phyloP scores from a whole-genome alignment of 108 stramenopile species.

The Skeletonema grethae region DNA sequence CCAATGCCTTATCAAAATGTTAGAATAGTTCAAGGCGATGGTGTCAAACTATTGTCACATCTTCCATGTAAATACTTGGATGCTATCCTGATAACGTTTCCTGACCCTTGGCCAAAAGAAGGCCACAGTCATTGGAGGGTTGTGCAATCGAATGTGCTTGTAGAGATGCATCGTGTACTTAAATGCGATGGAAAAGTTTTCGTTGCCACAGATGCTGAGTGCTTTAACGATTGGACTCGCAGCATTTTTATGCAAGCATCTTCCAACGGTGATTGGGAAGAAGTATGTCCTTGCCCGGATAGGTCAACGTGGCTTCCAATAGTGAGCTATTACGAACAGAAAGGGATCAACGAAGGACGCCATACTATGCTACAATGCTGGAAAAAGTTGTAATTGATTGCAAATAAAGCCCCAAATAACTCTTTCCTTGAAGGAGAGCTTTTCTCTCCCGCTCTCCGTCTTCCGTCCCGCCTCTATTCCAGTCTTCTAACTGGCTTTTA shows the following conservation, averaged over 20 bases:
- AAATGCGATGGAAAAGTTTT: conserved; percentile 52
- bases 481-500: no score
- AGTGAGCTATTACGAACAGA: conserved; percentile 71
- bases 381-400: conserved; percentile 8
- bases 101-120: conserved; percentile 72
- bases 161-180: conserved; percentile 55
- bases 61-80: conserved; percentile 56
- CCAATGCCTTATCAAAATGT: conserved; percentile 46
- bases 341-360: conserved; percentile 71
- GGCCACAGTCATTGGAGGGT: conserved; percentile 53
- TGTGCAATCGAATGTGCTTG: conserved; percentile 53
- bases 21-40: conserved; percentile 70
- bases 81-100: conserved; percentile 67
- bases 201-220: conserved; percentile 73
- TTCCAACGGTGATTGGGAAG: conserved; percentile 25
- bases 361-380: conserved; percentile 57
- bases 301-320: conserved; percentile 68
- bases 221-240: conserved; percentile 57
- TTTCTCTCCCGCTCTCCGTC: no score
- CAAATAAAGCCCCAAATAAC: no score
- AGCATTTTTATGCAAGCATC: conserved; percentile 40
- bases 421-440: no score
- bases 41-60: conserved; percentile 59
- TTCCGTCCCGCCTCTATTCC: no score
- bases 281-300: conserved; percentile 57